Evolutionary conservation across 371 early-diverging fungal species (phyloP).

Genomic region (Nosema muscidifuracis): DNA sequence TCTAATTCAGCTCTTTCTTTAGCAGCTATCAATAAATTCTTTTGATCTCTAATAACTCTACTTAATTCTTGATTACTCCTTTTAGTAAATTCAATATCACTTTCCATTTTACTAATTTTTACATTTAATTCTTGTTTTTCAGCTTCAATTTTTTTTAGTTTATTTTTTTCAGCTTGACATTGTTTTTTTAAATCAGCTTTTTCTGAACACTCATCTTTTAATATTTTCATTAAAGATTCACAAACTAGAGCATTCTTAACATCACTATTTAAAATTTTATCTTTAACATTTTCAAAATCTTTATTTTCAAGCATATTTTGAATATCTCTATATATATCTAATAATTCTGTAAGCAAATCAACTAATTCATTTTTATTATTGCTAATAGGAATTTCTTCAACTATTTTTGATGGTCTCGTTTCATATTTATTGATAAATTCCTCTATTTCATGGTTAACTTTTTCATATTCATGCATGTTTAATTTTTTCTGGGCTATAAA

Average conservation of each 20-base stretch:
- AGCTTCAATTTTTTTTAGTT: constrained; percentile 6
- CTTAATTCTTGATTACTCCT: constrained; percentile 46
- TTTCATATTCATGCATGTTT: constrained; percentile 36
- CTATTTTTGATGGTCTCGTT: neutral
- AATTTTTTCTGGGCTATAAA: neutral
- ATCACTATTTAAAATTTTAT: constrained; percentile 36
- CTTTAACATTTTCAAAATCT: constrained; percentile 38
- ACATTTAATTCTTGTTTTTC: constrained; percentile 25
- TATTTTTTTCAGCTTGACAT: constrained; percentile 14
- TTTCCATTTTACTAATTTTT: constrained; percentile 39
- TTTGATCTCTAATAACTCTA: constrained; percentile 53
- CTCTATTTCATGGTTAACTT: constrained; percentile 44
- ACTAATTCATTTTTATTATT: constrained; percentile 27
- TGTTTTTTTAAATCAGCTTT: constrained; percentile 29
- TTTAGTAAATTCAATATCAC: constrained; percentile 33
- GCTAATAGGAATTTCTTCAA: neutral
- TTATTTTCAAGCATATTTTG: constrained; percentile 23
- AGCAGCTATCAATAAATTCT: constrained; percentile 24
- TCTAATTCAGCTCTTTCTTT: constrained; percentile 41
- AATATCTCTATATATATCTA: constrained; percentile 44
- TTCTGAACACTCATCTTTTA: constrained; percentile 48
- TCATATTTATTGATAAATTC: constrained; percentile 23
- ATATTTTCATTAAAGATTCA: constrained; percentile 53
- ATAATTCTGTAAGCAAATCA: constrained; percentile 26
- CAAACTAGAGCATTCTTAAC: constrained; percentile 52